Conservation (phyloP, 768 basidiomycete species). For the Aureoboletus auriporus region DNA sequence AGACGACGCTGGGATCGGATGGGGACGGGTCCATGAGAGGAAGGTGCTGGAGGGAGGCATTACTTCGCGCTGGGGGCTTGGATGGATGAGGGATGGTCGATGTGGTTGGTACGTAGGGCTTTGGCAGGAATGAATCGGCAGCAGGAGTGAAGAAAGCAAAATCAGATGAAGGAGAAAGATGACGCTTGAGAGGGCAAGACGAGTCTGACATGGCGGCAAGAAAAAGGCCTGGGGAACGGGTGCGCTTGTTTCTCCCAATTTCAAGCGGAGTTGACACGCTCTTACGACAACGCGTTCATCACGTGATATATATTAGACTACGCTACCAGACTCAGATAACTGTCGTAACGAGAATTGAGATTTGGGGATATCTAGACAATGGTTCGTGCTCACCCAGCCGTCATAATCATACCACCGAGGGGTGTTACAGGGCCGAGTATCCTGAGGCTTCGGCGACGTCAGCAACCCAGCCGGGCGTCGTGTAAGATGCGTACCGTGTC, state of each 20-base stretch:
- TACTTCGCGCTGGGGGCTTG: conserved; percentile 29
- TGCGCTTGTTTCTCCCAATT: conserved; percentile 29
- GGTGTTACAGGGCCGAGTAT: conserved; percentile 66
- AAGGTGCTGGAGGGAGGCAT: conserved; percentile 39
- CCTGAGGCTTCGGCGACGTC: conserved; percentile 34
- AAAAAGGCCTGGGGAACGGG: conserved; percentile 11
- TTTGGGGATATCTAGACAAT: background rate
- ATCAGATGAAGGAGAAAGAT: conserved; percentile 42
- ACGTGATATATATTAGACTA: conserved; percentile 31
- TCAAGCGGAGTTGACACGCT: conserved; percentile 45
- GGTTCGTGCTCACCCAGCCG: conserved; percentile 52
- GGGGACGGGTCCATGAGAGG: conserved; percentile 64
- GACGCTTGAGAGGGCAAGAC: conserved; percentile 44
- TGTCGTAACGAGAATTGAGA: conserved; percentile 19
- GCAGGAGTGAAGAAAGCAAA: conserved; percentile 62
- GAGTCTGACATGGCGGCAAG: conserved; percentile 21
- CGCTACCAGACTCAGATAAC: conserved; percentile 47
- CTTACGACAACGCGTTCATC: conserved; percentile 33
- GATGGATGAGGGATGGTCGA: conserved; percentile 17
- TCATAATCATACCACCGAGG: conserved; percentile 59
- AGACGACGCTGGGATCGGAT: conserved; percentile 60
- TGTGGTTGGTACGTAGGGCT: conserved; percentile 49
- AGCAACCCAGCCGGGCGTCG: background rate
- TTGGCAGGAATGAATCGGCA: conserved; percentile 60
- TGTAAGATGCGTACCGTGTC: conserved; percentile 33